These are phyloP conservation scores for Aegilops speltoides DNA, from an alignment of 176 grass and related monocot genomes.

Conservation along the genomic window DNA sequence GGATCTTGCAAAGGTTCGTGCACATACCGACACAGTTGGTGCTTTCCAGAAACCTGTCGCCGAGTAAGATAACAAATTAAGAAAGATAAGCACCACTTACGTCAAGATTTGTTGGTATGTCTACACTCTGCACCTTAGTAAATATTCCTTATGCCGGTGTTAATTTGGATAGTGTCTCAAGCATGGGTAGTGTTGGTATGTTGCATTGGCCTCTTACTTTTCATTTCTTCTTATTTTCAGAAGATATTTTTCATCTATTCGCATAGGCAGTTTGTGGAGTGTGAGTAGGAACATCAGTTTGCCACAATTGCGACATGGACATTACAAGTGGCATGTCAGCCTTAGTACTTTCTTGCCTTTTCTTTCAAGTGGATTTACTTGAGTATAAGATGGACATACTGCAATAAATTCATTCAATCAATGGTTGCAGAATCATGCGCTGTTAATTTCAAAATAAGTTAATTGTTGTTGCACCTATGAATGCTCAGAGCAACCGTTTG, in stretches of 20 bases:
- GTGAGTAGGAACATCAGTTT: constrained; percentile 43
- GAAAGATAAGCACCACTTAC: constrained; percentile 10
- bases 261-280: constrained; percentile 31
- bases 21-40: constrained; percentile 97
- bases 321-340: constrained; percentile 17
- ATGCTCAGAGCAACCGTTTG: background rate
- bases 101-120: constrained; percentile 15
- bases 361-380: constrained; percentile 44
- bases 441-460: background rate
- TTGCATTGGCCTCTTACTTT: constrained; percentile 9
- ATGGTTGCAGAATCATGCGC: background rate
- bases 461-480: constrained; percentile 12
- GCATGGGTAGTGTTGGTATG: constrained; percentile 22
- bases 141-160: background rate
- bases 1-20: constrained; percentile 96
- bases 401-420: constrained; percentile 10
- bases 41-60: constrained; percentile 87
- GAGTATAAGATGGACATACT: constrained; percentile 41
- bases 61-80: constrained; percentile 25
- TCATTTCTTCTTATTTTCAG: background rate
- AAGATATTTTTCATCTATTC: constrained; percentile 12
- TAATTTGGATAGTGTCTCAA: constrained; percentile 14
- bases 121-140: constrained; percentile 4
- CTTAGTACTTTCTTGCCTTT: constrained; percentile 27
- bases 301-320: constrained; percentile 32